Evolutionary conservation across 805 yeast species (phyloP), one percentile per base, ranked within the genome.

Genomic region (Zygoascus flipseniorum): DNA sequence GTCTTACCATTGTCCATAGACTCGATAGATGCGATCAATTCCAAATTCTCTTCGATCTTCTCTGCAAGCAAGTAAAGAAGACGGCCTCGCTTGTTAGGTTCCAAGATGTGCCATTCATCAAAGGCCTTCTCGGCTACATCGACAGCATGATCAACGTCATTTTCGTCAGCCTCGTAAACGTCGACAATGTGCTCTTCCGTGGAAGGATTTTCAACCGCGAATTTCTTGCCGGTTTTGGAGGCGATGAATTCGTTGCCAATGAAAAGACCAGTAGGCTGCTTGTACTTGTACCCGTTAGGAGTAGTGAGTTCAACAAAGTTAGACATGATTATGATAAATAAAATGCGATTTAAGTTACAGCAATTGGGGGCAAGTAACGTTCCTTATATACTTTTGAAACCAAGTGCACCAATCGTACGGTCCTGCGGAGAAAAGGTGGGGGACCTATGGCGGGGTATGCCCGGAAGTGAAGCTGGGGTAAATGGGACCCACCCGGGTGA

Each of bases 1-100:
- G 96, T 82, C 74, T 90, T 90, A 71, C 98, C 98, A 67, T 89
- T 89, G 70, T 90, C 97, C 68, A 86, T 75, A 20, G 96, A 76
- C 72, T 90, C 98, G 63, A 90, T 86, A 47, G 81, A 74, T 20
- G 97, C 92, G 54, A 92, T 72, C 37, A 77, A 72, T 56, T 88
- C 95, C 52, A 78, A 75, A 66, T 90, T 76, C 62, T 78, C 76
- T 64, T 87, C 96, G 57, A 90, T 71, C 62, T 83, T 73, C 59
- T 86, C 92, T 44, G 96, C 96, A 57, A 90, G 77, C 68, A 80
- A 83, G 73, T 72, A 67, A 61, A 90, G 71, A 43, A 79, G 79
- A 55, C 69, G 72, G 52, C 85, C 85, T 65, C 97, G 82, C 54
- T 72, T 76, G 26, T 76, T 62, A 14, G 96, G 95, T 56, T 86